Evolutionary conservation across 1,284 basidiomycete species (phyloP).

Genomic region (Termitomyces sp.): DNA sequence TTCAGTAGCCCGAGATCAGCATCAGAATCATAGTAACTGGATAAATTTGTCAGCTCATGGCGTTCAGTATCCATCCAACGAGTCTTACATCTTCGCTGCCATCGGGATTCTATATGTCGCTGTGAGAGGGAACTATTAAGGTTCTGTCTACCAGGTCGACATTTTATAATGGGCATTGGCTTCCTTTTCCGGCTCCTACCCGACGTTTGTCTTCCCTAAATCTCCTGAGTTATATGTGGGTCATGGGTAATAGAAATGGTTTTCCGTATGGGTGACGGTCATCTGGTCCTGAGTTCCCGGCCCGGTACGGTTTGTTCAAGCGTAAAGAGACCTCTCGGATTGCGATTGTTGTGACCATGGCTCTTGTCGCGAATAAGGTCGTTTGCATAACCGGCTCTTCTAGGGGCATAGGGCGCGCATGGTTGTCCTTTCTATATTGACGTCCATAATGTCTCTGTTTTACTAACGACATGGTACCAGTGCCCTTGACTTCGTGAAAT

Average conservation of each 20-base stretch:
- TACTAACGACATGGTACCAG: constrained; percentile 12
- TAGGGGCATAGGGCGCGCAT: constrained; percentile 78
- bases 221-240: neutral
- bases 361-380: constrained; percentile 55
- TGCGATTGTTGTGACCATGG: constrained; percentile 26
- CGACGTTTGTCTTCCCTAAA: neutral
- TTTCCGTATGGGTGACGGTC: neutral
- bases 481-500: constrained; percentile 56
- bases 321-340: neutral
- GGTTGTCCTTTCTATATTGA: constrained; percentile 23
- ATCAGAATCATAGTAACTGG: constrained; percentile 58
- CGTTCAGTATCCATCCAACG: neutral
- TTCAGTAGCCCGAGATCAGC: constrained; percentile 45
- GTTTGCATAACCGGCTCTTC: constrained; percentile 74
- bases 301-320: neutral
- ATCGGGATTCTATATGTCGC: neutral
- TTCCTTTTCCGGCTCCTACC: neutral
- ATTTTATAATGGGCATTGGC: constrained; percentile 1
- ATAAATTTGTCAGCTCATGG: neutral
- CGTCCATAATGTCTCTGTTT: neutral
- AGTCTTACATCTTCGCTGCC: constrained; percentile 27
- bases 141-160: neutral
- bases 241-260: neutral
- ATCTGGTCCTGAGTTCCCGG: constrained; percentile 1
- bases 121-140: neutral